Conservation (phyloP, 306 rosid genomes). For the Vigna hirtella region DNA sequence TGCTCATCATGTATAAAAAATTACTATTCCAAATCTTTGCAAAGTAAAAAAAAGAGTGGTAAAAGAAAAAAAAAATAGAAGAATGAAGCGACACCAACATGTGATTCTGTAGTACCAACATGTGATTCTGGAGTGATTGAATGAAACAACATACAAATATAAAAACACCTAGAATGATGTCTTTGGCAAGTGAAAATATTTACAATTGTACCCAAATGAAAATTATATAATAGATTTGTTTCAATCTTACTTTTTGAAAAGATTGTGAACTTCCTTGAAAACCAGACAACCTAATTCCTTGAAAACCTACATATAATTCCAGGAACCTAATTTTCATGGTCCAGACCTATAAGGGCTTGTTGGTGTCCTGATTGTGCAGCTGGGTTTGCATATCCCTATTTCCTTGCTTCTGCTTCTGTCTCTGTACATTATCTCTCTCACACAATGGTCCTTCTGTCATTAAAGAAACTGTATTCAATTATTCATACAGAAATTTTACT, state of each 20-base stretch:
- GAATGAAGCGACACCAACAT: no score
- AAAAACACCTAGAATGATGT: no score
- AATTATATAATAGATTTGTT: not conserved
- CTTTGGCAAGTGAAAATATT: no score
- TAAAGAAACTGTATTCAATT: not conserved
- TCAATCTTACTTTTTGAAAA: not conserved
- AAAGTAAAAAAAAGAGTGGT: no score
- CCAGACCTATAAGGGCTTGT: slow-evolving; percentile 19
- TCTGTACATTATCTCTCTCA: not conserved
- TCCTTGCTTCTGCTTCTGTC: not conserved
- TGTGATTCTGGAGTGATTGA: no score
- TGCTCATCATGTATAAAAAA: no score
- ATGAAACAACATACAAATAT: no score
- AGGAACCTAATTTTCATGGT: not conserved
- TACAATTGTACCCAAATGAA: not conserved
- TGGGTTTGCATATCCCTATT: not conserved
- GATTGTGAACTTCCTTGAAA: not conserved
- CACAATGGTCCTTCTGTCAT: slow-evolving; percentile 45
- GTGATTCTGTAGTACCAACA: no score
- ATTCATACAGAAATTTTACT: not conserved
- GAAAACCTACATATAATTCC: no score
- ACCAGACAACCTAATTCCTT: not conserved
- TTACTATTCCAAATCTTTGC: no score
- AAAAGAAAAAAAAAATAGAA: no score
- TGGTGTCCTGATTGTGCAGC: not conserved